A percentile compares a stretch with the other conserved stretches of the same genome.
Evolutionary conservation across 2,329 filamentous ascomycete species (phyloP).

Genomic region (Tolypocladium paradoxum): DNA sequence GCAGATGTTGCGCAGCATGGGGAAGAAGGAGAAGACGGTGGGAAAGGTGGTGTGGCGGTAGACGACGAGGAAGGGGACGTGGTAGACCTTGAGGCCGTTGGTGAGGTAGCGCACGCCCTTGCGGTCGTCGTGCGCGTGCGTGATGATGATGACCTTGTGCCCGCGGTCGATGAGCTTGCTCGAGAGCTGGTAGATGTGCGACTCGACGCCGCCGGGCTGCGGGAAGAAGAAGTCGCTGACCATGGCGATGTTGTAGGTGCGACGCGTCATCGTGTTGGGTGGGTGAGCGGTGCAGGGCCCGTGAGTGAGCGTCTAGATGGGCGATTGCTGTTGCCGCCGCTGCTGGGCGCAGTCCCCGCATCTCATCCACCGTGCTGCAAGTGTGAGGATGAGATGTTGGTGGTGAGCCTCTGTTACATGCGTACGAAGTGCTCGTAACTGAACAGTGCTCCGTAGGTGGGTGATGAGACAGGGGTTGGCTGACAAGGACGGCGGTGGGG

Average conservation of each 20-base stretch:
- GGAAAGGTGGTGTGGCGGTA: constrained; percentile 91
- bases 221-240: constrained; percentile 99
- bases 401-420: neutral
- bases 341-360: neutral
- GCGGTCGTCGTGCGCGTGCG: constrained; percentile 83
- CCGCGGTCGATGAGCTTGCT: constrained; percentile 94
- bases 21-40: constrained; percentile 97
- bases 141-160: constrained; percentile 97
- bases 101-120: constrained; percentile 91
- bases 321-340: neutral
- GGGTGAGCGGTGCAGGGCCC: constrained; percentile 3
- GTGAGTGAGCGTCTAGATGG: neutral
- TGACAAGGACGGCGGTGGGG: constrained; percentile 24
- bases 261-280: constrained; percentile 35
- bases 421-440: too few relatives aligned
- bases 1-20: constrained; percentile 92
- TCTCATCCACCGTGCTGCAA: neutral
- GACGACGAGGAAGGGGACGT: constrained; percentile 91
- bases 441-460: too few relatives aligned
- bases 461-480: neutral
- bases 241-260: constrained; percentile 69
- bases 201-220: constrained; percentile 91
- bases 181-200: constrained; percentile 95
- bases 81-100: constrained; percentile 96
- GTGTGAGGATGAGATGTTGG: neutral